Base-by-base conservation (phyloP, 805 yeast species). In the Myxozyma melibiosi region DNA sequence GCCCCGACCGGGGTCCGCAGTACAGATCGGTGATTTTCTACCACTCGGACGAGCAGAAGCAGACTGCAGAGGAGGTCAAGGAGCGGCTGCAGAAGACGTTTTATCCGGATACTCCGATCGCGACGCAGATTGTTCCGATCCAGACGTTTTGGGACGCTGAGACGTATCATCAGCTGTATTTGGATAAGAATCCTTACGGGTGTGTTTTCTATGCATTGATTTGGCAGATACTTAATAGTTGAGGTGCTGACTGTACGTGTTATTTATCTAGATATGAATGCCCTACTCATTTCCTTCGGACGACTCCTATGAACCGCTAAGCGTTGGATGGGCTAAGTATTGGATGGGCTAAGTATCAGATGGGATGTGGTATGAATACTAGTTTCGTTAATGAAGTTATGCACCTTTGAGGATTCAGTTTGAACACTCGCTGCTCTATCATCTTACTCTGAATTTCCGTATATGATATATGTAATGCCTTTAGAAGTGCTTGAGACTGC, bases 101-200 rank as follows among this genome's bases (percentile, higher is more conserved):
- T 88, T 86, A 85, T 71, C 56, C 57, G n/a, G 84, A 85, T n/a
- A 77, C 78, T 46, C 74, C 75, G 55, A 85, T 94, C 27, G 86
- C 76, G 44, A 90, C 98, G 0, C 74, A 73, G 43, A 81, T 91
- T 50, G 86, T 82, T 67, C 86, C 88, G 7, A 78, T 90, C 43
- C 70, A 76, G 49, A 77, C 76, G 57, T 94, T 88, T 78, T 86
- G 84, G 76, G 97, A 91, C 69, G 98, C 97, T n/a, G 99, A 92
- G 73, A 91, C 84, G 35, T 92, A 91, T 71, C 99, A 92, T 71
- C 98, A 92, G 70, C 68, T 79, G 60, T 92, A 94, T 70, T 76
- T 92, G 66, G 78, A 79, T 55, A 84, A 82, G 67, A 90, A 92
- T 70, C 96, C 97, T 2, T 72, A 75, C 3, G 97, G 97, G 4